A percentile compares a stretch with the other conserved stretches of the same genome.
Evolutionary conservation across 495 filamentous ascomycete species (phyloP).

Genomic region (Penicillium macrosclerotiorum): DNA sequence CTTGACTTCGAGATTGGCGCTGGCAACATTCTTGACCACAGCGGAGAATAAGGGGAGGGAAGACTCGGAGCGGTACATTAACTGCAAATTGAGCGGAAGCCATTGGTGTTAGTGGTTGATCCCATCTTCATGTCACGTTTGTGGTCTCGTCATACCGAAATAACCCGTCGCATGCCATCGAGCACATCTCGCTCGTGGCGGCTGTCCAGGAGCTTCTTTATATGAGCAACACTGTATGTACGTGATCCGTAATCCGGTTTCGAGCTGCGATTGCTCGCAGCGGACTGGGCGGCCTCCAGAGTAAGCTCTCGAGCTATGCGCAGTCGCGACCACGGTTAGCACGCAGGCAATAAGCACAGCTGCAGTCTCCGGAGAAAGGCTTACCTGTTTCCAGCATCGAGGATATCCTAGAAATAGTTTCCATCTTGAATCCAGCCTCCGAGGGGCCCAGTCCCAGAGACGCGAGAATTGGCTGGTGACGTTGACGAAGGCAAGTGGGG

Average conservation of each 20-base stretch:
- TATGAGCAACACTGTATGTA: constrained; percentile 56
- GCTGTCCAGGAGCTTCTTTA: constrained; percentile 93
- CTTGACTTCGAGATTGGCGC: constrained; percentile 86
- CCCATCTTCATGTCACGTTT: not conserved
- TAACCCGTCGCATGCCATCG: constrained; percentile 86
- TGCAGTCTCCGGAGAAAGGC: constrained; percentile 6
- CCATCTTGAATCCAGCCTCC: constrained; percentile 55
- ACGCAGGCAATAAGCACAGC: constrained; percentile 5
- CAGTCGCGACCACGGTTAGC: constrained; percentile 24
- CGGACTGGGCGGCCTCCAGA: constrained; percentile 88
- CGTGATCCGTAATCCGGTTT: constrained; percentile 42
- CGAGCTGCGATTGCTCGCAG: constrained; percentile 47
- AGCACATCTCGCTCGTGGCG: constrained; percentile 90
- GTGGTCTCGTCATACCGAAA: constrained; percentile 60
- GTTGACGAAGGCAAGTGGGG: constrained; percentile 20
- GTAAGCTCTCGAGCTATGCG: constrained; percentile 86
- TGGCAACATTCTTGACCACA: constrained; percentile 95
- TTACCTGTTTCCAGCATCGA: constrained; percentile 88
- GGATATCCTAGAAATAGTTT: constrained; percentile 94
- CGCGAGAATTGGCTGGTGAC: constrained; percentile 15
- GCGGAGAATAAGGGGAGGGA: constrained; percentile 88
- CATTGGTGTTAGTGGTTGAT: constrained; percentile 21
- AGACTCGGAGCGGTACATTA: constrained; percentile 86
- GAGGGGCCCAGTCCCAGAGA: constrained; percentile 20
- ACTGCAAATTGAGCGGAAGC: constrained; percentile 45